phyloP scores from a whole-genome alignment of 192 early-diverging fungal species.

The Dimargaris xerosporica region DNA sequence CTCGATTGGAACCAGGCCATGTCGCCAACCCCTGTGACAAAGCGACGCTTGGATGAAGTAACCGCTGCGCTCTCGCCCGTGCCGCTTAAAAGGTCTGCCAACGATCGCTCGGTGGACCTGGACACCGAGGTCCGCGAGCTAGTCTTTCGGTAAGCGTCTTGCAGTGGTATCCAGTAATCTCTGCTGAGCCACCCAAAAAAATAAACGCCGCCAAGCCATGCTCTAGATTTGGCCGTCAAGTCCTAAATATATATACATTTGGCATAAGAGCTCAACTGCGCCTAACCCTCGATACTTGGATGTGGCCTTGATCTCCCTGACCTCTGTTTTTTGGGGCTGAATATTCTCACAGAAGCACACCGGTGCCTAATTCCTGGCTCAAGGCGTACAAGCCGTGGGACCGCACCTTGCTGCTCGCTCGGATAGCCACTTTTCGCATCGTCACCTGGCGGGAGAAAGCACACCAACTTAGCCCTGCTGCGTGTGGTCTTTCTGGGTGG shows the following conservation, averaged over 20 bases:
- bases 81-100: not conserved
- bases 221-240: not conserved
- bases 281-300: not conserved
- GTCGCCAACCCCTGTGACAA: not conserved
- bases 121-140: not conserved
- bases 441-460: constrained; percentile 29
- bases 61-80: not conserved
- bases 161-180: not conserved
- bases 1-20: too few species aligned
- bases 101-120: not conserved
- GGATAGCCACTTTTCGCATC: constrained; percentile 28
- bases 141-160: not conserved
- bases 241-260: too few species aligned
- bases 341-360: not conserved
- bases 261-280: too few species aligned
- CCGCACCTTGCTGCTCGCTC: constrained; percentile 22
- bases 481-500: constrained; percentile 30
- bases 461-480: constrained; percentile 20
- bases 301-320: too few species aligned
- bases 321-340: not conserved
- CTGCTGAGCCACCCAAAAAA: not conserved
- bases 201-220: not conserved
- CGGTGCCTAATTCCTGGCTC: not conserved
- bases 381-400: constrained; percentile 27
- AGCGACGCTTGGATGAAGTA: constrained; percentile 1